Evolutionary conservation across 768 basidiomycete genomes (phyloP).

Genomic region (Panellus pusillus): DNA sequence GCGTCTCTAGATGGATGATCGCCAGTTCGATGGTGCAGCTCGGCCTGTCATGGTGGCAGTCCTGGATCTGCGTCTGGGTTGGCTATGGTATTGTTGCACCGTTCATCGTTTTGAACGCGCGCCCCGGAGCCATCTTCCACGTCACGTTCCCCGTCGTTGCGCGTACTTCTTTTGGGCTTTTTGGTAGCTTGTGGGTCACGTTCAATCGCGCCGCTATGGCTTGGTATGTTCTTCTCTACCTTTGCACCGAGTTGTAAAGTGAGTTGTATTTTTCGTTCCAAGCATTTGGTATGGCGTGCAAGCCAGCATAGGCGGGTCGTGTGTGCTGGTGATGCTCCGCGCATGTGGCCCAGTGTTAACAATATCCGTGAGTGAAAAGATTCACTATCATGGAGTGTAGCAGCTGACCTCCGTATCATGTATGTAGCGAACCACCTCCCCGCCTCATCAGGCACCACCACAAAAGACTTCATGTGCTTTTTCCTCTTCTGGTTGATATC

Average conservation of each 20-base stretch:
- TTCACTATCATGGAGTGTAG: background rate
- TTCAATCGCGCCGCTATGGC: conserved; percentile 76
- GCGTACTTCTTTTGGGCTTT: conserved; percentile 76
- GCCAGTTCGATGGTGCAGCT: conserved; percentile 72
- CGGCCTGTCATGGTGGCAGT: conserved; percentile 81
- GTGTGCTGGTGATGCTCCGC: conserved; percentile 70
- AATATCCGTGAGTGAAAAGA: conserved; percentile 52
- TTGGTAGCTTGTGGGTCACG: conserved; percentile 76
- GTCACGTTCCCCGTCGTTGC: conserved; percentile 76
- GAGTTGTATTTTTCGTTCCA: background rate
- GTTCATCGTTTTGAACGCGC: conserved; percentile 76
- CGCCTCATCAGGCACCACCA: conserved; percentile 70
- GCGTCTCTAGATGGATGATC: conserved; percentile 63
- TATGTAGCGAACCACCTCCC: conserved; percentile 66
- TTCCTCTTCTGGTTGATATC: conserved; percentile 86
- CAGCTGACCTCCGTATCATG: background rate
- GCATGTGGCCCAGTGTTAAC: conserved; percentile 78
- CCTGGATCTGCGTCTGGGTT: conserved; percentile 79
- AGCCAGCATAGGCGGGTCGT: conserved; percentile 80
- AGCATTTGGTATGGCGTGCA: conserved; percentile 81
- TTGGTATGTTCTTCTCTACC: conserved; percentile 47
- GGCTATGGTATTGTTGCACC: conserved; percentile 60
- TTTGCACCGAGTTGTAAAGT: background rate
- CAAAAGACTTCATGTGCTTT: conserved; percentile 78
- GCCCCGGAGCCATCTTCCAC: conserved; percentile 76